A percentile compares a stretch with the other conserved stretches of the same genome.
These are phyloP conservation scores for Sarocladium brachiariae DNA, from an alignment of 2,329 filamentous ascomycete genomes.

Conservation along the genomic window DNA sequence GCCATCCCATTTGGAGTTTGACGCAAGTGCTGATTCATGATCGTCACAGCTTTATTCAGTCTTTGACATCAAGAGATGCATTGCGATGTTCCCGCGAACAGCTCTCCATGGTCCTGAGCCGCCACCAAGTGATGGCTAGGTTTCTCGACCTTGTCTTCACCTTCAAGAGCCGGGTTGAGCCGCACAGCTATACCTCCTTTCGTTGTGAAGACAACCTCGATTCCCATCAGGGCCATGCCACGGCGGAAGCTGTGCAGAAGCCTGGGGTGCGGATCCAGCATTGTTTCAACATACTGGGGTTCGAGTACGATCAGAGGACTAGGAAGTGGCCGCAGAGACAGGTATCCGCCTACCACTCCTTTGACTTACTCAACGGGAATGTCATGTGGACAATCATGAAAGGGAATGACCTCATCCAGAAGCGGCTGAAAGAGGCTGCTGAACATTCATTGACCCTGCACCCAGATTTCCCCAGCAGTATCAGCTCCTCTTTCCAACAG, in stretches of 20 bases:
- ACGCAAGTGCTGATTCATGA: too few species aligned
- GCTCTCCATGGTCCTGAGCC: background rate
- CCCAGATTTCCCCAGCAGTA: background rate
- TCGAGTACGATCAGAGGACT: background rate
- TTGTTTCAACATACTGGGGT: background rate
- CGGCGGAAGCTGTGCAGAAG: background rate
- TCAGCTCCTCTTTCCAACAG: background rate
- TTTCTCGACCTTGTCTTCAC: conserved; percentile 8
- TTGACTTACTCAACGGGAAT: background rate
- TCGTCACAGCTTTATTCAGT: conserved; percentile 1
- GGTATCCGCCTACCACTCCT: conserved; percentile 2
- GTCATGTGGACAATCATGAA: conserved; percentile 1
- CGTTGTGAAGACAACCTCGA: background rate
- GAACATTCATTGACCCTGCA: background rate
- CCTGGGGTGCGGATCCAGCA: conserved; percentile 1
- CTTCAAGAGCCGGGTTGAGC: background rate
- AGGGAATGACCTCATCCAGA: background rate
- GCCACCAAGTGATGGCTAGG: conserved; percentile 1
- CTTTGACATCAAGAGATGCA: background rate
- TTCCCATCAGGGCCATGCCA: background rate
- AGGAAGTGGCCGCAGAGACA: background rate
- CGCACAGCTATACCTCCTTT: background rate
- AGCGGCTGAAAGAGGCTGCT: background rate
- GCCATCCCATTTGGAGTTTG: too few species aligned
- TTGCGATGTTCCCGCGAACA: background rate